A percentile compares a stretch with the other conserved stretches of the same genome.
Conservation (phyloP, 495 filamentous ascomycete species). For the Penicillium cosmopolitanum region DNA sequence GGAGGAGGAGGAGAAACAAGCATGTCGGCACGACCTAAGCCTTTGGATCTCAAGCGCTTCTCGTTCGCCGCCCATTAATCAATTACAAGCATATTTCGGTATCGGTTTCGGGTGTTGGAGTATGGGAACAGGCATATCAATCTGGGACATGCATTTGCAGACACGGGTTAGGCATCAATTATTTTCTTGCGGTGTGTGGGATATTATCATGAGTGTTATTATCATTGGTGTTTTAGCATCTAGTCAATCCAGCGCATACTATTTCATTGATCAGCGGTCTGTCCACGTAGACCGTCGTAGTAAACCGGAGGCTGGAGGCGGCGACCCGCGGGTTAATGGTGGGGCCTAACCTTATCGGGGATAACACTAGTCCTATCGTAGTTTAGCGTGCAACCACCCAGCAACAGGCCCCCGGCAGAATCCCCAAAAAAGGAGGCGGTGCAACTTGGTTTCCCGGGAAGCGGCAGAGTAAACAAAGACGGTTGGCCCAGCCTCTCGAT, state of each 20-base stretch:
- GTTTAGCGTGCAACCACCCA: slow-evolving; percentile 15
- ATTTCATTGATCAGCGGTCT: background rate
- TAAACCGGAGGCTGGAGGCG: slow-evolving; percentile 28
- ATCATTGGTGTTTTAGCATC: slow-evolving; percentile 4
- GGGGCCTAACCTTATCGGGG: slow-evolving; percentile 26
- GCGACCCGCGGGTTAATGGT: slow-evolving; percentile 16
- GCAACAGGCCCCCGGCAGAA: slow-evolving; percentile 20
- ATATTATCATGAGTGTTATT: background rate
- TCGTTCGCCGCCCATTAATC: slow-evolving; percentile 47
- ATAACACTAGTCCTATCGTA: slow-evolving; percentile 20
- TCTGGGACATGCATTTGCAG: slow-evolving; percentile 7
- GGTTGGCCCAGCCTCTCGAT: slow-evolving; percentile 52
- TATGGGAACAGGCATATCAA: slow-evolving; percentile 19
- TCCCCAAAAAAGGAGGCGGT: slow-evolving; percentile 37
- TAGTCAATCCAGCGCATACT: slow-evolving; percentile 2
- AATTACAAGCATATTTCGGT: slow-evolving; percentile 14
- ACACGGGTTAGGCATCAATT: slow-evolving; percentile 1
- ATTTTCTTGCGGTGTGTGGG: background rate
- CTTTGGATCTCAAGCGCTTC: slow-evolving; percentile 58
- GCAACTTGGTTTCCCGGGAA: slow-evolving; percentile 40
- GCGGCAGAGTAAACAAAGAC: slow-evolving; percentile 48
- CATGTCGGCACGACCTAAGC: slow-evolving; percentile 15
- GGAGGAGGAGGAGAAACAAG: slow-evolving; percentile 49
- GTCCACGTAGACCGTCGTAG: background rate
- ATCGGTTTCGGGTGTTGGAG: slow-evolving; percentile 15